These are phyloP conservation scores for Geosmithia morbida DNA, from an alignment of 2,329 filamentous ascomycete species.

Conservation along the genomic window DNA sequence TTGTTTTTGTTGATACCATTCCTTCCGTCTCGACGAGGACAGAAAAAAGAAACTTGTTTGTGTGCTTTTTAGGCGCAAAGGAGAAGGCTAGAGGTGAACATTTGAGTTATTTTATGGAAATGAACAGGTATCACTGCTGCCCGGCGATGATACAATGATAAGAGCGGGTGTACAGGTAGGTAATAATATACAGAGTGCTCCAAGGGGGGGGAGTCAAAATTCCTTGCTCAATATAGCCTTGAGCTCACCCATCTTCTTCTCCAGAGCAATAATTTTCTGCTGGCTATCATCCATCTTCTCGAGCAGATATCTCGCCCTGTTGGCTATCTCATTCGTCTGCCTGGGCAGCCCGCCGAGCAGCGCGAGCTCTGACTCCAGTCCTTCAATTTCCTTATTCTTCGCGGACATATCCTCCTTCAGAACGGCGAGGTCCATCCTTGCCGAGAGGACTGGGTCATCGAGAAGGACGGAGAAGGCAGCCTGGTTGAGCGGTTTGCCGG, in stretches of 20 bases:
- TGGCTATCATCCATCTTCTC: constrained; percentile 62
- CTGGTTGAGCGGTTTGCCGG: constrained; percentile 75
- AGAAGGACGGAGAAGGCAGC: constrained; percentile 65
- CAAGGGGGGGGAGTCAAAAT: constrained; percentile 1
- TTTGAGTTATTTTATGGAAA: no score
- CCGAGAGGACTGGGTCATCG: constrained; percentile 56
- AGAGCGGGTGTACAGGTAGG: no score
- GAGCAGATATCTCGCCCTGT: constrained; percentile 58
- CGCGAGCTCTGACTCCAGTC: constrained; percentile 63
- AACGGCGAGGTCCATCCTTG: constrained; percentile 59
- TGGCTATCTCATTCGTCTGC: constrained; percentile 52
- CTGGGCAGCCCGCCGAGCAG: constrained; percentile 56
- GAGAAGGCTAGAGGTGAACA: no score
- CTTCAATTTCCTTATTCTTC: constrained; percentile 62
- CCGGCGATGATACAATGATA: no score
- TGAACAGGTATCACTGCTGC: no score
- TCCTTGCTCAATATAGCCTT: constrained; percentile 46
- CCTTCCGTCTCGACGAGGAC: no score
- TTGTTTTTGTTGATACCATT: no score
- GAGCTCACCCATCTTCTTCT: constrained; percentile 54
- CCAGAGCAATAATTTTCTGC: constrained; percentile 56
- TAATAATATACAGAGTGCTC: not conserved
- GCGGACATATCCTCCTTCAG: constrained; percentile 54
- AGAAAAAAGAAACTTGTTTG: no score
- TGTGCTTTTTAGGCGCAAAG: no score